These are phyloP conservation scores for Bjerkandera adusta DNA, from an alignment of 1,284 basidiomycete species.

Conservation along the genomic window DNA sequence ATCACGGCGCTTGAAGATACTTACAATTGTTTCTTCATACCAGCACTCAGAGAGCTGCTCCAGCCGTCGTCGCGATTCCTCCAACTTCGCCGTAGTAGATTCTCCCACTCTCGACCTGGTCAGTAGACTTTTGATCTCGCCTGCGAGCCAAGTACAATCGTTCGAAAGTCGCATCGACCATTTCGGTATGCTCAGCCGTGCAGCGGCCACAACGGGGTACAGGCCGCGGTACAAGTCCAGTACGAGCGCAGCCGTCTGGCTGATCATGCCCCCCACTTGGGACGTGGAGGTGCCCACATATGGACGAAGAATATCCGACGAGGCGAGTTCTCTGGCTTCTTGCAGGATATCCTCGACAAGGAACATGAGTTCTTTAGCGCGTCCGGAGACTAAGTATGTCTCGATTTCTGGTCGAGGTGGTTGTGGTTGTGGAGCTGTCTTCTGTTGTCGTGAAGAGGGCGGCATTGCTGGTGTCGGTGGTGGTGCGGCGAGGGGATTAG, in stretches of 20 bases:
- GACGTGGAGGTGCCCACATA: constrained; percentile 25
- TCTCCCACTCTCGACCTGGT: constrained; percentile 25
- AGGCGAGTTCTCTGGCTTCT: constrained; percentile 56
- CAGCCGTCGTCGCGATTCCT: constrained; percentile 48
- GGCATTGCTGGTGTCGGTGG: constrained; percentile 26
- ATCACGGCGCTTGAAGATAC: constrained; percentile 23
- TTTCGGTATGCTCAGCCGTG: constrained; percentile 53
- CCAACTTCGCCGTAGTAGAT: constrained; percentile 42
- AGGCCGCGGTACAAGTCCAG: constrained; percentile 84
- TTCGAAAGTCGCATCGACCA: constrained; percentile 83
- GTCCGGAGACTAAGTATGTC: constrained; percentile 54
- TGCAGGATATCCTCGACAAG: constrained; percentile 56
- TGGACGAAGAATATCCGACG: constrained; percentile 50
- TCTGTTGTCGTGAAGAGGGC: neutral
- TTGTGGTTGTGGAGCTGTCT: neutral
- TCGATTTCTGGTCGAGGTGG: constrained; percentile 38
- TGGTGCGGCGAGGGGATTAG: constrained; percentile 16
- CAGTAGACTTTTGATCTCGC: constrained; percentile 42
- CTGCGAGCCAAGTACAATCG: constrained; percentile 74
- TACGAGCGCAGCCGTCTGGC: constrained; percentile 62
- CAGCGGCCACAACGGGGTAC: constrained; percentile 69
- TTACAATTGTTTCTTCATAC: constrained; percentile 67
- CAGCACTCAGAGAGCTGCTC: constrained; percentile 59
- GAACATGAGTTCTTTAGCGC: constrained; percentile 54
- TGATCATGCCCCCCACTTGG: constrained; percentile 50